These are phyloP conservation scores for Sporisorium graminicola DNA, from an alignment of 1,284 basidiomycete species.

Conservation along the genomic window DNA sequence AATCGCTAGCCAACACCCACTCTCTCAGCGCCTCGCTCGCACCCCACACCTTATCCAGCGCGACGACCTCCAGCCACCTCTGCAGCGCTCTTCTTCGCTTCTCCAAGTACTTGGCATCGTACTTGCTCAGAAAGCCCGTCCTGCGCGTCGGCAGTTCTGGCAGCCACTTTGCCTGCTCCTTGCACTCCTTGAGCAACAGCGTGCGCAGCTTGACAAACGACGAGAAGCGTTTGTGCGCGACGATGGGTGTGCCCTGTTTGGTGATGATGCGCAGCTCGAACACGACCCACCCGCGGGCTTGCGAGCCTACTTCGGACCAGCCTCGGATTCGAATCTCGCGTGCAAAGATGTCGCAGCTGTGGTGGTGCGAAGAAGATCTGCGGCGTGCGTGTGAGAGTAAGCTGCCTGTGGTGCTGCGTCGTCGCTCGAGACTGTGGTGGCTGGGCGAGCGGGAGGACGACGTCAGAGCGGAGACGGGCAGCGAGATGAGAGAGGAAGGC, in stretches of 20 bases:
- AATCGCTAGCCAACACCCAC: conserved; percentile 58
- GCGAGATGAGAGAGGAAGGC: conserved; percentile 40
- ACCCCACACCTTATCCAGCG: conserved; percentile 59
- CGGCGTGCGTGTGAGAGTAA: conserved; percentile 6
- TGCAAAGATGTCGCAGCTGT: conserved; percentile 38
- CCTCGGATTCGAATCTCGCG: conserved; percentile 56
- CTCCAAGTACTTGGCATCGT: conserved; percentile 59
- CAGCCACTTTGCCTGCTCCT: conserved; percentile 39
- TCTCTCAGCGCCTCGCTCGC: conserved; percentile 32
- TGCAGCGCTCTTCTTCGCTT: conserved; percentile 58
- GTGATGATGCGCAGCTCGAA: conserved; percentile 58
- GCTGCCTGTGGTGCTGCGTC: conserved; percentile 21
- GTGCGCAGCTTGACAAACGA: conserved; percentile 49
- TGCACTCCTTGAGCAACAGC: conserved; percentile 26
- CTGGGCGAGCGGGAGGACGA: conserved; percentile 35
- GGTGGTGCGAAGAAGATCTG: conserved; percentile 4
- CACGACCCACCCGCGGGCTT: conserved; percentile 61
- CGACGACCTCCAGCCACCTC: conserved; percentile 56
- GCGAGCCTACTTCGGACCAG: conserved; percentile 60
- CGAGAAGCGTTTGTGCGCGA: conserved; percentile 48
- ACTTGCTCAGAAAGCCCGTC: conserved; percentile 59
- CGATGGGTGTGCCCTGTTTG: conserved; percentile 49
- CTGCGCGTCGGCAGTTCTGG: conserved; percentile 54
- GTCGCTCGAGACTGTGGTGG: conserved; percentile 29
- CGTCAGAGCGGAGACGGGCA: conserved; percentile 45